Evolutionary conservation across 176 grass and related monocot species (phyloP).

Genomic region (Neostapfia colusana): DNA sequence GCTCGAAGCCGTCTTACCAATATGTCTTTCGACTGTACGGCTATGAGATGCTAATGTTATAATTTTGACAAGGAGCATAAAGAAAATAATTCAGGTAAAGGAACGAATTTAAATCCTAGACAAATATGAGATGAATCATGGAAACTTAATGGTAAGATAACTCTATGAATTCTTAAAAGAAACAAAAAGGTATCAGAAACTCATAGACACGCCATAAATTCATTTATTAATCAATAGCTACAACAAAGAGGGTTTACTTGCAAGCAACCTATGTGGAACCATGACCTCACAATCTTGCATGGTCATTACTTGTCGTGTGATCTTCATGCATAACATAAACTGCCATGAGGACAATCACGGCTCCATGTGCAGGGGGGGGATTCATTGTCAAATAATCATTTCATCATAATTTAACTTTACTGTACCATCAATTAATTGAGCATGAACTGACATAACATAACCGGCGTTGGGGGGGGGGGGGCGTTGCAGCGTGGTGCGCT

Average conservation of each 20-base stretch:
- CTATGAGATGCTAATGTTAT: conserved; percentile 31
- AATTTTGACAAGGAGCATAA: conserved; percentile 29
- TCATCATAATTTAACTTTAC: neutral
- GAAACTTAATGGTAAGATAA: conserved; percentile 22
- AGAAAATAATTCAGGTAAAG: neutral
- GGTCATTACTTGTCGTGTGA: conserved; percentile 26
- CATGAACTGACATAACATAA: neutral
- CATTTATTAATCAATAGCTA: conserved; percentile 3
- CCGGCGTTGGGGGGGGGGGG: too few species aligned
- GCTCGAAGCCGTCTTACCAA: conserved; percentile 62
- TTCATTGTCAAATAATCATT: neutral
- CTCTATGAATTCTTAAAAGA: neutral
- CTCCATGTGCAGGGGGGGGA: neutral
- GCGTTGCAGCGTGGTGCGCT: neutral
- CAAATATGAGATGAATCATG: neutral
- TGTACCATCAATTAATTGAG: conserved; percentile 1
- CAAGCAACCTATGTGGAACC: neutral
- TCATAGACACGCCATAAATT: neutral
- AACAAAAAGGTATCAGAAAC: neutral
- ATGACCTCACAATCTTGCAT: neutral
- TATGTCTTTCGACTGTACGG: conserved; percentile 73
- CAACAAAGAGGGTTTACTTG: neutral
- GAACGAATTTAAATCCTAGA: neutral
- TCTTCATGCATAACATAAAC: too few species aligned
- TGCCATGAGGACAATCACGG: too few species aligned